Percentiles rank a stretch among this genome's conserved stretches.
Evolutionary conservation across 371 early-diverging fungal genomes (phyloP).

Genomic region (Actinomortierella wolfii): DNA sequence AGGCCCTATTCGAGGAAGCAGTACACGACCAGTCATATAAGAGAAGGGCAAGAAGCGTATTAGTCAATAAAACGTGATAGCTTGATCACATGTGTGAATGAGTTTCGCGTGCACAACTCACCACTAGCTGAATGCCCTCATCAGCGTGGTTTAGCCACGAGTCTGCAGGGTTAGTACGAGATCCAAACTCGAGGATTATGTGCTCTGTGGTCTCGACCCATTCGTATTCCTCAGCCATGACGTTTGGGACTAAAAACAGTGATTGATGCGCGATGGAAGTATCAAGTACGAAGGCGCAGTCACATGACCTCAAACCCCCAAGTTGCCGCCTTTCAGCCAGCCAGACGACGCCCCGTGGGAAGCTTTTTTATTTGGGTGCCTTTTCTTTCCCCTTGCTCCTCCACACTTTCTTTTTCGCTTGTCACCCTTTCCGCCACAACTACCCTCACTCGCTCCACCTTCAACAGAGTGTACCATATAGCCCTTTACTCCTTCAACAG

Average conservation of each 20-base stretch:
- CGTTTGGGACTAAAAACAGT: too few species aligned
- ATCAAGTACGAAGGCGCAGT: too few species aligned
- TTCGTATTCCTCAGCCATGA: slow-evolving; percentile 23
- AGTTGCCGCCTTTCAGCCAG: too few species aligned
- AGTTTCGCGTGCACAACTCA: too few species aligned
- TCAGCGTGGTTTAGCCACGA: too few species aligned
- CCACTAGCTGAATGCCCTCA: too few species aligned
- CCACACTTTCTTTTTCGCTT: slow-evolving; percentile 1
- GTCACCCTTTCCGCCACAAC: background rate
- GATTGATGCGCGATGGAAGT: too few species aligned
- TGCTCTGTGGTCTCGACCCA: slow-evolving; percentile 45
- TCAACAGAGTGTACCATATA: background rate
- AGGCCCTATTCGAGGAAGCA: slow-evolving; percentile 11
- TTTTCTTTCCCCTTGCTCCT: background rate
- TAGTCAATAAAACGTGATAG: too few species aligned
- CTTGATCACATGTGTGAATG: too few species aligned
- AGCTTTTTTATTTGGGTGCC: background rate
- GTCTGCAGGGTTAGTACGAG: too few species aligned
- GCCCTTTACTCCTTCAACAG: background rate
- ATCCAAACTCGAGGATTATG: slow-evolving; percentile 37
- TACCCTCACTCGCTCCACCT: too few species aligned
- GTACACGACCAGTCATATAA: background rate
- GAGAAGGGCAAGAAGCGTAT: background rate
- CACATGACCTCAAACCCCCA: too few species aligned
- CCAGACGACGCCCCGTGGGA: background rate